Conservation (phyloP, 257 asterid species). For the Capsicum baccatum region DNA sequence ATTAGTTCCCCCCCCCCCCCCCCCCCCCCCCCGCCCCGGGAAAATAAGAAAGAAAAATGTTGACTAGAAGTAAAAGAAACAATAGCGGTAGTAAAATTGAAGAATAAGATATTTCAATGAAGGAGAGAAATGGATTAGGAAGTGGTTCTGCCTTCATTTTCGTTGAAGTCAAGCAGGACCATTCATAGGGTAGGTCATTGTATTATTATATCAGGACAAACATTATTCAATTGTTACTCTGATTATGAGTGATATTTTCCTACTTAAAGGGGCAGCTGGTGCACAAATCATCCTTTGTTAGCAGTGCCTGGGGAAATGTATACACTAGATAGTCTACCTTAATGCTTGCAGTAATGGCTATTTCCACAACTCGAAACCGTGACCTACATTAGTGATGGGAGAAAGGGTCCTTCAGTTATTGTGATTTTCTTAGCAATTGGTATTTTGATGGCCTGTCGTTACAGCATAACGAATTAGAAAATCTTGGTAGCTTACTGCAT, state of each 20-base stretch:
- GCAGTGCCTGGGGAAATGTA: too few species aligned
- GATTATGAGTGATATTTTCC: background rate
- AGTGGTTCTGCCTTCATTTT: background rate
- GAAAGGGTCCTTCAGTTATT: background rate
- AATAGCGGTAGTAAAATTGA: background rate
- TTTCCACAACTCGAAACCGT: too few species aligned
- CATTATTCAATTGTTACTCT: background rate
- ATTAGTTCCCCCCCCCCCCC: too few species aligned
- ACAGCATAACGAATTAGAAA: background rate
- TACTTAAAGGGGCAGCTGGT: background rate
- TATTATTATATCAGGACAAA: background rate
- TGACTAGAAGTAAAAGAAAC: background rate
- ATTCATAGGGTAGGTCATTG: background rate
- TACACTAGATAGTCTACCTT: too few species aligned
- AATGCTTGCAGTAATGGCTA: too few species aligned
- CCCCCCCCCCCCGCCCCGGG: too few species aligned
- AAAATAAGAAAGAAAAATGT: background rate
- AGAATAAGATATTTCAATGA: background rate
- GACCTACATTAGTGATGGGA: background rate
- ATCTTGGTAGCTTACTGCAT: background rate
- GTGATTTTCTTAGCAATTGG: background rate
- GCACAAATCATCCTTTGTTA: too few species aligned
- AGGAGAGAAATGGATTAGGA: conserved; percentile 7
- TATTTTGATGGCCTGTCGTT: background rate
- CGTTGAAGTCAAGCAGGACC: background rate